Conservation (phyloP, 768 basidiomycete genomes). For the Paxillus involutus region DNA sequence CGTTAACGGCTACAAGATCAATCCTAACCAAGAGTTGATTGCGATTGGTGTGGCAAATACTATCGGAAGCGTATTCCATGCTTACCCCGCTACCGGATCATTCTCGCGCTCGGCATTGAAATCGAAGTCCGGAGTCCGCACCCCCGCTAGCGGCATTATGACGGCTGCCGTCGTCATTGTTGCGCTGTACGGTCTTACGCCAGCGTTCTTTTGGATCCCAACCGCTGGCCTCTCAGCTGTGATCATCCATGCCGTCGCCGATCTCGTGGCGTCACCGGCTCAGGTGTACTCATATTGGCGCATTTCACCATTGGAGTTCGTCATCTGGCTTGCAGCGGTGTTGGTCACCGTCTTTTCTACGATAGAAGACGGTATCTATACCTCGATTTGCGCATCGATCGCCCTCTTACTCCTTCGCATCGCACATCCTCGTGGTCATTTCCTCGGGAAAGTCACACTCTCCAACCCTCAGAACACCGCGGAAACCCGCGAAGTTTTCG, state of each 20-base stretch:
- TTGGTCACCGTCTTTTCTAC: constrained; percentile 89
- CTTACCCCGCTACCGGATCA: constrained; percentile 96
- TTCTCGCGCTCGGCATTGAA: constrained; percentile 98
- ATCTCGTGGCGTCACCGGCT: constrained; percentile 81
- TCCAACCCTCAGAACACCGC: constrained; percentile 35
- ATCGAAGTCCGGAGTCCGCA: constrained; percentile 95
- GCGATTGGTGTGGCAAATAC: constrained; percentile 98
- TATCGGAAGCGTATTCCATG: constrained; percentile 83
- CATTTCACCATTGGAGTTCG: constrained; percentile 87
- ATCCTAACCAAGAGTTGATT: constrained; percentile 92
- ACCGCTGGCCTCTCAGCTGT: constrained; percentile 83
- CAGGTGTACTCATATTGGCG: constrained; percentile 91
- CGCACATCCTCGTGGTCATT: constrained; percentile 84
- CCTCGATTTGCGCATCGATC: constrained; percentile 77
- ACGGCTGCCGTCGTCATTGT: constrained; percentile 89
- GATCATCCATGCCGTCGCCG: constrained; percentile 91
- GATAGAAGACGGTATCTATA: constrained; percentile 92
- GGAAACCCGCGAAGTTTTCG: constrained; percentile 70
- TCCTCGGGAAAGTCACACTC: constrained; percentile 84
- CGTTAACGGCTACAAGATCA: constrained; percentile 90
- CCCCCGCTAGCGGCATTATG: constrained; percentile 84
- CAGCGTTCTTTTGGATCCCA: constrained; percentile 91
- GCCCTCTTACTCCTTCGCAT: constrained; percentile 82
- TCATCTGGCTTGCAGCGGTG: constrained; percentile 87
- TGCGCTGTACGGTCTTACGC: constrained; percentile 91